Base-by-base conservation (phyloP, 306 rosid genomes). In the Chamaecrista fasciculata region DNA sequence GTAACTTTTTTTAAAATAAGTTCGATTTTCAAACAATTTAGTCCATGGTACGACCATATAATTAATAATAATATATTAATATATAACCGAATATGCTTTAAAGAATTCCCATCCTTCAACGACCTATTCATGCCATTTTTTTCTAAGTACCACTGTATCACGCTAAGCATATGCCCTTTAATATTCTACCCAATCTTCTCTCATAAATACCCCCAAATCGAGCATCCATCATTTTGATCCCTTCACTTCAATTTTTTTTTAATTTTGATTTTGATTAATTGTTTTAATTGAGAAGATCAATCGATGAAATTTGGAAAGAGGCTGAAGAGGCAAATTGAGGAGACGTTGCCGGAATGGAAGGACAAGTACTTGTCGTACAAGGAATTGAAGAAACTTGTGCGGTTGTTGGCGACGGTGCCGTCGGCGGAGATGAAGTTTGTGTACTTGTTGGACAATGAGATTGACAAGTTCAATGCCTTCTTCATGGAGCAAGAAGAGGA, bases 401-500 rank as follows among this genome's bases (percentile, higher is more conserved):
- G 77, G 42, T 66, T 81, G 20, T 29, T 84, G 6, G 78, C 96
- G 24, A 47, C 79, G 2, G 72, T 79, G 40, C 75, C 91, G 7
- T 24, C 42, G 34, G 79, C 79, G 0, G 91, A 86, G 82, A 82
- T 86, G 1, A 82, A 83, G 75, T 93, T 93, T 48, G 75, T 93
- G 25, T 82, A 60, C 61, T 46, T 90, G 63, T 80, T 93, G 89
- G 81, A 93, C 83, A 85, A 66, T 62, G 97, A 93, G 88, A 85
- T 93, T 24, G 91, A 93, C 18, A 93, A 93, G 87, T 88, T 93
- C 77, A 93, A 93, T 64, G 79, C 64, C 0, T 93, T 93, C 46
- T 93, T 88, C 85, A 42, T 85, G 79, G 97, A 93, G 24, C 85
- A 86, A 58, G 97, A 93, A 16, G 98, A 93, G 76, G 92, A 90